These are phyloP conservation scores for Juglanconis juglandina DNA, from an alignment of 2,329 filamentous ascomycete genomes.

Conservation along the genomic window DNA sequence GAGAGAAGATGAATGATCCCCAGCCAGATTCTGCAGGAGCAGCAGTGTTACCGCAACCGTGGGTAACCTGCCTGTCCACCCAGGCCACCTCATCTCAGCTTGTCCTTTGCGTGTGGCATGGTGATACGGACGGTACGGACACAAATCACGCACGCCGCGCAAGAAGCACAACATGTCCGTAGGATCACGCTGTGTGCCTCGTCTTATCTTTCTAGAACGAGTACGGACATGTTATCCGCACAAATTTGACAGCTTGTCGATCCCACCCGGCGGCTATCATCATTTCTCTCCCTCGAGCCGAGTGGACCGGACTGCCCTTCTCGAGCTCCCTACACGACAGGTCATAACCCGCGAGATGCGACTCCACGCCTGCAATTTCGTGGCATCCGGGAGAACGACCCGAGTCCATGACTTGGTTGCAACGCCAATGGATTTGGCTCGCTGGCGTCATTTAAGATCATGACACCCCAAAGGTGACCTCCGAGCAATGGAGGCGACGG, in stretches of 20 bases:
- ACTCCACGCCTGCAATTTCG: conserved; percentile 1
- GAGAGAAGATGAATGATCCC: not conserved
- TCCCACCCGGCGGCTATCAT: not conserved
- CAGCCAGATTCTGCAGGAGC: not conserved
- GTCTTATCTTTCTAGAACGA: not conserved
- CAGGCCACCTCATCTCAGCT: not conserved
- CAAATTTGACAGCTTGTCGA: not conserved
- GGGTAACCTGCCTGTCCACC: too few relatives aligned
- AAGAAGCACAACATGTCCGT: not conserved
- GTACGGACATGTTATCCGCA: not conserved
- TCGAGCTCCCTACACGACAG: not conserved
- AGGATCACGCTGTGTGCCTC: not conserved
- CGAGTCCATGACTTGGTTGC: not conserved
- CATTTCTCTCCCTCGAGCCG: not conserved
- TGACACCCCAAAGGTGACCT: not conserved
- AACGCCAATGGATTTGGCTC: not conserved
- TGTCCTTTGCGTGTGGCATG: not conserved
- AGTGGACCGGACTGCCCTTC: not conserved
- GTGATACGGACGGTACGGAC: not conserved
- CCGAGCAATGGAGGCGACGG: not conserved
- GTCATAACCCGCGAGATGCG: not conserved
- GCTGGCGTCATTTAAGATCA: not conserved
- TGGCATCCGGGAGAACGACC: not conserved
- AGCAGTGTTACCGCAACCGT: not conserved
- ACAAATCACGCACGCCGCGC: not conserved